Conservation (phyloP, 2,329 filamentous ascomycete genomes). For the Epichloe glyceriae region DNA sequence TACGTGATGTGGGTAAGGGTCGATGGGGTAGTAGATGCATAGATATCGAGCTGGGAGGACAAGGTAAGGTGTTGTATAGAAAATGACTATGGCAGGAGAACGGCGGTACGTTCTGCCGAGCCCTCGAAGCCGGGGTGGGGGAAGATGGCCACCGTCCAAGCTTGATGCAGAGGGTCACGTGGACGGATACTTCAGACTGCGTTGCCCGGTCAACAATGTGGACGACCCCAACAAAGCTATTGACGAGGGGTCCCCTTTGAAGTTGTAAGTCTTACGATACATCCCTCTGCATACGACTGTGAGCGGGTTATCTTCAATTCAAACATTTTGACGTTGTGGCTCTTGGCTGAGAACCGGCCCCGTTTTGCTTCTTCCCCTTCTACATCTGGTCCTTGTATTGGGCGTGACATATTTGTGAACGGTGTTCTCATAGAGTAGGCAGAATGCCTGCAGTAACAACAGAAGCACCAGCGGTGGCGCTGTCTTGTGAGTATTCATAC, state of each 20-base stretch:
- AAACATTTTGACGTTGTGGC: not conserved
- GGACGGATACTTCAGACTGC: not conserved
- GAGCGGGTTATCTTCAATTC: not conserved
- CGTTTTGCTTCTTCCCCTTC: not conserved
- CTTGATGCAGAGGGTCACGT: conserved; percentile 14
- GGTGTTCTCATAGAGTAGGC: conserved; percentile 9
- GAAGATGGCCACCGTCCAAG: not conserved
- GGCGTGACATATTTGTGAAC: not conserved
- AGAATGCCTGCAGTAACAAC: conserved; percentile 48
- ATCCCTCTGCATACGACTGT: not conserved
- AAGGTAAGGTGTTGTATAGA: conserved; percentile 17
- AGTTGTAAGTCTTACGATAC: not conserved
- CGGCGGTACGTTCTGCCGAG: conserved; percentile 17
- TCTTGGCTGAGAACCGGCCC: not conserved
- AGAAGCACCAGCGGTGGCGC: conserved; percentile 50
- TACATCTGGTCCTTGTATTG: not conserved
- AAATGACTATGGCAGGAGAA: conserved; percentile 18
- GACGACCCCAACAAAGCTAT: conserved; percentile 1
- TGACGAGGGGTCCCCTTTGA: not conserved
- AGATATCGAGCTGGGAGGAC: conserved; percentile 17
- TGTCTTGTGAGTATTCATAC: conserved; percentile 44
- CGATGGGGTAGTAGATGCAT: conserved; percentile 9
- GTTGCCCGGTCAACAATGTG: conserved; percentile 11
- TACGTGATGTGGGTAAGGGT: conserved; percentile 2
- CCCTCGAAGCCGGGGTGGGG: conserved; percentile 8